Percentiles rank a stretch among this genome's conserved stretches.
These are phyloP conservation scores for Rhodosporidiobolus sp. DNA, from an alignment of 768 basidiomycete genomes.

Conservation along the genomic window DNA sequence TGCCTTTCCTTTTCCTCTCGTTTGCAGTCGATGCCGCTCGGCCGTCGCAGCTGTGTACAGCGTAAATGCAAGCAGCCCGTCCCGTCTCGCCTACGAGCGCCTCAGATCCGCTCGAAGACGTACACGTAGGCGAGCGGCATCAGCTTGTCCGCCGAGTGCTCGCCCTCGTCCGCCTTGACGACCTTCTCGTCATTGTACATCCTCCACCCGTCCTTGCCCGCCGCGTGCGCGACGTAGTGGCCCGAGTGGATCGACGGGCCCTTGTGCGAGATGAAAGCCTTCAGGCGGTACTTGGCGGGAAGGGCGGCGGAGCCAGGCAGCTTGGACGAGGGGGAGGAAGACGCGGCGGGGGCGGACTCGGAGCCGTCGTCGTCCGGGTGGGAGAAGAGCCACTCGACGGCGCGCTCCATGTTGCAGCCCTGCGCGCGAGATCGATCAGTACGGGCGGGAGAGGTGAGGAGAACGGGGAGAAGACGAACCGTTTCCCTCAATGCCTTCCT, in stretches of 20 bases:
- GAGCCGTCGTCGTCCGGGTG: constrained; percentile 85
- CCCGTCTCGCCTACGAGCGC: no score
- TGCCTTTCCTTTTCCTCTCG: not conserved
- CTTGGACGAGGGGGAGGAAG: constrained; percentile 37
- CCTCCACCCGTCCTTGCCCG: constrained; percentile 52
- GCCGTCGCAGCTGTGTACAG: no score
- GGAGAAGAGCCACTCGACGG: constrained; percentile 93
- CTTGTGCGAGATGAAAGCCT: constrained; percentile 96
- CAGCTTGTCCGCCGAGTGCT: constrained; percentile 72
- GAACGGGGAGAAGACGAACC: constrained; percentile 53
- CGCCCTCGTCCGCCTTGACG: constrained; percentile 68
- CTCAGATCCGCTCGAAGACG: constrained; percentile 70
- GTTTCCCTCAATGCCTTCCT: constrained; percentile 82
- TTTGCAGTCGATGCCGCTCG: no score
- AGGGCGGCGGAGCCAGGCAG: constrained; percentile 59
- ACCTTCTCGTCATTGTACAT: constrained; percentile 43
- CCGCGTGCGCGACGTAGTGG: constrained; percentile 82
- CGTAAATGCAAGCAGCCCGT: no score
- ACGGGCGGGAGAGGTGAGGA: not conserved
- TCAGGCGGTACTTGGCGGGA: constrained; percentile 74
- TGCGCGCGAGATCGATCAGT: no score
- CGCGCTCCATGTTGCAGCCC: constrained; percentile 74
- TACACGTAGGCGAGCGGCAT: constrained; percentile 89
- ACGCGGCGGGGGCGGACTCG: constrained; percentile 47
- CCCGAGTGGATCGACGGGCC: constrained; percentile 92